These are phyloP conservation scores for Talaromyces sp. DNA, from an alignment of 2,329 filamentous ascomycete species.

Conservation along the genomic window DNA sequence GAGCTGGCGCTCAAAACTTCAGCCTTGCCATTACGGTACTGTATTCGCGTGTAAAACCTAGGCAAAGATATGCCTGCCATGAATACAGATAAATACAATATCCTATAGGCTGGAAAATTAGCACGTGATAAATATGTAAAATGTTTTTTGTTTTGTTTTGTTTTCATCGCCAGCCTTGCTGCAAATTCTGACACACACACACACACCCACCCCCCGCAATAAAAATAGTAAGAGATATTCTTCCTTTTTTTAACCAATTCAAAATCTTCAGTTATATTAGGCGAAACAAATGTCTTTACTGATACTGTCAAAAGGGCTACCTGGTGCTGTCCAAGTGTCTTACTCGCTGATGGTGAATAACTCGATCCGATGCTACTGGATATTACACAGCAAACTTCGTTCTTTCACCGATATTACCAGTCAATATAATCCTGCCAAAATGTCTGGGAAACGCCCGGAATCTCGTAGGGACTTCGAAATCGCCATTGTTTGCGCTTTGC, in stretches of 20 bases:
- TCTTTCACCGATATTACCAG: background rate
- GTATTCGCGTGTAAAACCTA: background rate
- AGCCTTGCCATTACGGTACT: background rate
- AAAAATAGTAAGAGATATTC: background rate
- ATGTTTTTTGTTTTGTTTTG: background rate
- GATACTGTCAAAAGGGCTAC: background rate
- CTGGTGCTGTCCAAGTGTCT: background rate
- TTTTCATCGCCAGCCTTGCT: background rate
- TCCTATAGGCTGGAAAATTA: background rate
- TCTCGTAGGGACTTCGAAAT: background rate
- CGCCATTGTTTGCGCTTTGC: conserved; percentile 6
- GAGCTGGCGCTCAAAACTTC: background rate
- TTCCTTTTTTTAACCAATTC: background rate
- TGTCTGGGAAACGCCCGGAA: background rate
- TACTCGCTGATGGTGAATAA: background rate
- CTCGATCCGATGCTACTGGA: background rate
- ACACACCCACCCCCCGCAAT: background rate
- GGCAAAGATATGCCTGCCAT: no score
- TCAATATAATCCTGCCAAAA: background rate
- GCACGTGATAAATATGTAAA: background rate
- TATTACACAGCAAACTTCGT: background rate
- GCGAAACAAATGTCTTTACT: background rate
- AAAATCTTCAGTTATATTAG: background rate
- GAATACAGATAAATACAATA: background rate
- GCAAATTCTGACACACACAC: background rate